Evolutionary conservation across 2,329 filamentous ascomycete genomes (phyloP), one percentile per base, ranked within the genome.

Genomic region (Neocucurbitaria cava): DNA sequence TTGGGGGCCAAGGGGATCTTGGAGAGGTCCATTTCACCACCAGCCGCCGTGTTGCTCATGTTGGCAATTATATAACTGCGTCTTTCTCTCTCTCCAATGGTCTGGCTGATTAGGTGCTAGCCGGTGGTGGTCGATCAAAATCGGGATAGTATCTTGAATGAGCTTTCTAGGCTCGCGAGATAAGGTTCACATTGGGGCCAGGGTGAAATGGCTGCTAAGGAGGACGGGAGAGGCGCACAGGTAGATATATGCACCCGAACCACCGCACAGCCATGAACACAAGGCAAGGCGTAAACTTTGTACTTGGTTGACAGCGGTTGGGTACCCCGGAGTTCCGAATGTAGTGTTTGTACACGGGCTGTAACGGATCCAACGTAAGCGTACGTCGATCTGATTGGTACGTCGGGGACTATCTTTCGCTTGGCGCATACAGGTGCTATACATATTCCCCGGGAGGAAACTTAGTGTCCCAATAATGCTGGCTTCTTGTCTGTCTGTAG

Each of bases 1-100:
- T 56, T 56, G 3, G 45, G 24, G 26, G 31, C n/a, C 2, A 56
- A 15, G 13, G 54, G 48, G 17, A 52, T 50, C 20, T 46, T 44
- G 9, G 48, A 44, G 11, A 46, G 44, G 21, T 55, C 52, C 36
- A 55, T 13, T 13, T 36, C 28, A 17, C n/a, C n/a, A n/a, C n/a
- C n/a, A n/a, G n/a, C n/a, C n/a, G 43, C 23, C 39, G 21, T 23
- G 39, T 3, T 41, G 39, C 7, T 41, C 39, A n/a, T 6, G 18
- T 21, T 11, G 39, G 39, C 38, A 41, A 11, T 24, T 17, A 13
- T 20, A 8, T 41, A n/a, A n/a, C 11, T 23, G 20, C 18, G 23
- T 3, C 15, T 18, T 3, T 41, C 15, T 41, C 20, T n/a, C n/a
- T n/a, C n/a, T n/a, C n/a, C n/a, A n/a, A n/a, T n/a, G n/a, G n/a